Evolutionary conservation across 2,329 filamentous ascomycete genomes (phyloP), one percentile per base, ranked within the genome.

Genomic region (Aspergillus neoniger): DNA sequence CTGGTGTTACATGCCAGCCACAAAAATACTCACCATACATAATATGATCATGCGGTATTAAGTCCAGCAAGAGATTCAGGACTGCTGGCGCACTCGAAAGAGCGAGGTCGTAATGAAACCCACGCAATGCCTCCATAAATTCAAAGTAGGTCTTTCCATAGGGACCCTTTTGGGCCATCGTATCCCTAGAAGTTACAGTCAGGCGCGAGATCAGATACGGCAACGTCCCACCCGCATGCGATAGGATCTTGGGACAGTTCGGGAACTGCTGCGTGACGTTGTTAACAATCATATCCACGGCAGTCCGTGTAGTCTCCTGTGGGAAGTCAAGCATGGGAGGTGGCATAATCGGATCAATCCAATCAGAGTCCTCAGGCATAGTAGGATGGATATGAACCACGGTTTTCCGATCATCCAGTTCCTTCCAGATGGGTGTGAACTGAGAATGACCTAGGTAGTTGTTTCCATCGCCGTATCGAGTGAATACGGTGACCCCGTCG

Each of bases 401-500:
- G 2, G 79, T 77, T 5, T 66, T 59, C 14, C 76, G 73, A 3
- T 62, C 25, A 61, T 80, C 71, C 21, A 83, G 74, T 59, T 78
- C 76, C 2, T 67, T 72, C 81, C 80, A 83, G 17, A 81, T 70
- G 4, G 74, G 71, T 1, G 63, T 58, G 59, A 81, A 75, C 19
- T 69, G 68, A 0, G 70, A 59, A 63, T 83, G 72, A 15, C 82
- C 81, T 0, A 85, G 76, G 60, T 84, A 84, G 12, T 71, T 61
- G 54, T 79, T 72, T 5, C 65, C 78, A 54, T 81, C 80, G 4
- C 79, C 79, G 60, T 84, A 83, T 10, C 80, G 72, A 0, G 80
- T 82, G 60, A 78, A 81, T 0, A 85, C 65, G 0, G 69, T 76
- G 0, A 84, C 71, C 0, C 82, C 81, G 63, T 84, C 82, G 0